These are phyloP conservation scores for Didymella exigua DNA, from an alignment of 2,329 filamentous ascomycete genomes.

Conservation along the genomic window DNA sequence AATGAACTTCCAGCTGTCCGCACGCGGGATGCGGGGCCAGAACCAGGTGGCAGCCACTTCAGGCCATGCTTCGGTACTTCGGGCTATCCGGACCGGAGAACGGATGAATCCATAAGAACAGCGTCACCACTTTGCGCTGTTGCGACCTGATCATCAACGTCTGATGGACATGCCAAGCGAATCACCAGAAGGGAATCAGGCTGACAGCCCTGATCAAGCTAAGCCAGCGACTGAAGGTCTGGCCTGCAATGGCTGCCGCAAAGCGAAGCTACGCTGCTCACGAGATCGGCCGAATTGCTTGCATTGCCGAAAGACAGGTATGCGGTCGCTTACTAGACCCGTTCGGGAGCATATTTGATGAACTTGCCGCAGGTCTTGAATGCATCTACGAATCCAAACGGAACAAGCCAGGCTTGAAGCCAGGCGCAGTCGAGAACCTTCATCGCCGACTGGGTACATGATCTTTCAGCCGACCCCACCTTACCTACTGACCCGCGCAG, in stretches of 20 bases:
- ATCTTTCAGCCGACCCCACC: too few relatives aligned
- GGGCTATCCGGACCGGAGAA: slow-evolving; percentile 12
- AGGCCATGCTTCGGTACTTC: slow-evolving; percentile 1
- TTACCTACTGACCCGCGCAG: not conserved
- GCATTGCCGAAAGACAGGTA: slow-evolving; percentile 28
- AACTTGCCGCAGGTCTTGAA: slow-evolving; percentile 12
- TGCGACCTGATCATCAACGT: not conserved
- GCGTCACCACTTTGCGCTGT: not conserved
- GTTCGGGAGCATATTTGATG: not conserved
- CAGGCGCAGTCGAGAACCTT: slow-evolving; percentile 27
- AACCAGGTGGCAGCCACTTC: not conserved
- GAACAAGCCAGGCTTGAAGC: slow-evolving; percentile 23
- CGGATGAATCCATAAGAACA: slow-evolving; percentile 16
- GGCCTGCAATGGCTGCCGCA: slow-evolving; percentile 27
- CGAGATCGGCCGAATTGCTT: slow-evolving; percentile 21
- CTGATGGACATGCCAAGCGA: slow-evolving; percentile 14
- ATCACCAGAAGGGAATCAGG: slow-evolving; percentile 6
- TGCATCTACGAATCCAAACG: slow-evolving; percentile 27
- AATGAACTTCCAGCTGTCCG: not conserved
- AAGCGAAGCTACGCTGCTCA: slow-evolving; percentile 26
- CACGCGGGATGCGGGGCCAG: slow-evolving; percentile 8
- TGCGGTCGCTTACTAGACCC: not conserved
- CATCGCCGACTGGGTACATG: slow-evolving; percentile 23
- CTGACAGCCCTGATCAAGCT: slow-evolving; percentile 3
- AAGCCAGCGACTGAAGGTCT: slow-evolving; percentile 12